Conservation (phyloP, 257 asterid genomes). For the Fraxinus pennsylvanica region DNA sequence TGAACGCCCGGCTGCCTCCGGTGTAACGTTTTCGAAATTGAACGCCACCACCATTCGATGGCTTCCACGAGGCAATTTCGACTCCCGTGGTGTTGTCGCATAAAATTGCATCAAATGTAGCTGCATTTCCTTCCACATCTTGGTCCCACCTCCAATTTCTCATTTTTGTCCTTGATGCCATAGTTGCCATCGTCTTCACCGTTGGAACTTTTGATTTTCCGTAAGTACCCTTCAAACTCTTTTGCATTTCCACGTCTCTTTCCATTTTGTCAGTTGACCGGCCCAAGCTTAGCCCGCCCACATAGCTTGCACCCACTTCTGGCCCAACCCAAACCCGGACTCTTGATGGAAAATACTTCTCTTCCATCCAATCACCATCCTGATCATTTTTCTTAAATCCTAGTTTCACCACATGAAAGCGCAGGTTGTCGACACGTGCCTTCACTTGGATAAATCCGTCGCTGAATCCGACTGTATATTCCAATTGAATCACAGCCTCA, state of each 20-base stretch:
- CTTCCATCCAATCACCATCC: conserved; percentile 40
- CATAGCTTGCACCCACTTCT: conserved; percentile 73
- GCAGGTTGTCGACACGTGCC: conserved; percentile 69
- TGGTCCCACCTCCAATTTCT: conserved; percentile 96
- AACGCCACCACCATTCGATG: conserved; percentile 32
- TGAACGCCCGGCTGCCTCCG: conserved; percentile 59
- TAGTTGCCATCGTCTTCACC: conserved; percentile 59
- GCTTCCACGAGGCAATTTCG: conserved; percentile 74
- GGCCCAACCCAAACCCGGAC: conserved; percentile 86
- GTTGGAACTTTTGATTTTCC: conserved; percentile 43
- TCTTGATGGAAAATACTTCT: conserved; percentile 77
- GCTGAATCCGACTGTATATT: conserved; percentile 52
- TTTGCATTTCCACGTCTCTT: conserved; percentile 62
- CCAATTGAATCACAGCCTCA: conserved; percentile 82
- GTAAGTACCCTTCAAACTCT: conserved; percentile 55
- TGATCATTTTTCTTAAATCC: conserved; percentile 53
- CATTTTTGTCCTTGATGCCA: conserved; percentile 53
- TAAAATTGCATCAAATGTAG: conserved; percentile 53
- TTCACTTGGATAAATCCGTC: conserved; percentile 68
- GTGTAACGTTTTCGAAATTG: conserved; percentile 42
- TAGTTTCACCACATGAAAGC: conserved; percentile 64
- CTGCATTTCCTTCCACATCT: conserved; percentile 79
- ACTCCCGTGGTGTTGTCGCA: conserved; percentile 61
- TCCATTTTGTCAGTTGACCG: conserved; percentile 66
- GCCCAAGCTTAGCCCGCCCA: conserved; percentile 74